A percentile compares a stretch with the other conserved stretches of the same genome.
Conservation (phyloP, 1,284 basidiomycete species). For the Ganoderma resinaceum region DNA sequence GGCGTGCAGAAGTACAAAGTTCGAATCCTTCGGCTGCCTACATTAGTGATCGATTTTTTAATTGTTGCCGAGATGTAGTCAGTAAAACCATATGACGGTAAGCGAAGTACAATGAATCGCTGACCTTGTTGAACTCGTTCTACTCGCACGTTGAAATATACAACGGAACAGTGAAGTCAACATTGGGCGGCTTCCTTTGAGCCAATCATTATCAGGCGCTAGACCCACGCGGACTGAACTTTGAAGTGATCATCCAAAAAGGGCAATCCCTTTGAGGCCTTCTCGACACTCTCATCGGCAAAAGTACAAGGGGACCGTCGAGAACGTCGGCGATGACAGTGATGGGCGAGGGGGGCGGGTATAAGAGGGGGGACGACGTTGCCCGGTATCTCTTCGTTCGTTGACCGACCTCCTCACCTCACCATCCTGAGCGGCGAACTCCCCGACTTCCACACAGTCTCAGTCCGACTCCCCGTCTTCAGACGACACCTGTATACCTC, state of each 20-base stretch:
- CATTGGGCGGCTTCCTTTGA: not conserved
- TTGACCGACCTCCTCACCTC: conserved; percentile 24
- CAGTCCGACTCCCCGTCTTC: not conserved
- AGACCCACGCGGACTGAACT: not conserved
- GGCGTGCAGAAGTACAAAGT: no score
- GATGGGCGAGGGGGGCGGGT: not conserved
- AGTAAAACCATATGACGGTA: not conserved
- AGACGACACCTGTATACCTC: conserved; percentile 18
- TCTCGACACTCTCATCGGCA: conserved; percentile 1
- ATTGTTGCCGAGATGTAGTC: not conserved
- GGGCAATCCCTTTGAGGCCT: conserved; percentile 5
- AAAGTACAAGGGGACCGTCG: conserved; percentile 6
- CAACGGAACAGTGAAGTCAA: not conserved
- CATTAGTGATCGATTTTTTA: no score
- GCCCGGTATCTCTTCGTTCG: conserved; percentile 10
- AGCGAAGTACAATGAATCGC: not conserved
- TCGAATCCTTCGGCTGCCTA: not conserved
- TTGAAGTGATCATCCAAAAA: not conserved
- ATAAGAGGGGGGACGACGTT: conserved; percentile 8
- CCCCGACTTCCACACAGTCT: not conserved
- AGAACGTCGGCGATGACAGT: not conserved
- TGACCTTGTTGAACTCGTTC: not conserved
- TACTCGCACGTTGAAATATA: not conserved
- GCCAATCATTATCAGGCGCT: not conserved
- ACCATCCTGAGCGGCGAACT: no score